Conservation (phyloP, 352 stramenopile species). For the Phytophthora rubi region DNA sequence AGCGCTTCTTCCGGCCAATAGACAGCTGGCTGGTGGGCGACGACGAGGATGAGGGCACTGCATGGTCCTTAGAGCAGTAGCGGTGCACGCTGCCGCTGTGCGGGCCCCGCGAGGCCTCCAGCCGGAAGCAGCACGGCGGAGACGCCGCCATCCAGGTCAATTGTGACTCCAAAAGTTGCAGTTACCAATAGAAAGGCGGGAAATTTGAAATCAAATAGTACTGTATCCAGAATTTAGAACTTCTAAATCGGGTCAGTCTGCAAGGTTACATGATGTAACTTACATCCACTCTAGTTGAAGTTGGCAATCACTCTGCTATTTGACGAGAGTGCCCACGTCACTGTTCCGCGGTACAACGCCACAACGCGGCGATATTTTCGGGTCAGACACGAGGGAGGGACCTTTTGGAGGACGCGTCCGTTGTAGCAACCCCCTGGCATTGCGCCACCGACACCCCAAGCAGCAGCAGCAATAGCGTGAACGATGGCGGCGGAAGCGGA, state of each 20-base stretch:
- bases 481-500: constrained; percentile 56
- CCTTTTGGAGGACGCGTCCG: constrained; percentile 22
- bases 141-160: constrained; percentile 14
- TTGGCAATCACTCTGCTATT: neutral
- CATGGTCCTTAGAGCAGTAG: constrained; percentile 15
- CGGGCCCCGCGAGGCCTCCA: constrained; percentile 36
- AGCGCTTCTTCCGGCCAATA: constrained; percentile 59
- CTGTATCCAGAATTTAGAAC: too few species aligned
- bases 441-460: constrained; percentile 5
- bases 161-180: constrained; percentile 21
- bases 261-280: too few species aligned
- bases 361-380: constrained; percentile 5
- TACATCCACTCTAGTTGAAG: constrained; percentile 1
- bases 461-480: constrained; percentile 11
- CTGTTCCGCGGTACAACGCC: constrained; percentile 6
- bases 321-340: constrained; percentile 4
- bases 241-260: too few species aligned
- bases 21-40: constrained; percentile 16
- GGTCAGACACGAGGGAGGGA: constrained; percentile 26
- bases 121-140: constrained; percentile 43
- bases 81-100: constrained; percentile 19
- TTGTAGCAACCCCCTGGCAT: constrained; percentile 17
- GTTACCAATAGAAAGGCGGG: constrained; percentile 2
- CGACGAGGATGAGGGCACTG: neutral
- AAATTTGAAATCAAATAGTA: neutral